Conservation (phyloP, 371 early-diverging fungal genomes). For the Lichtheimia ornata region DNA sequence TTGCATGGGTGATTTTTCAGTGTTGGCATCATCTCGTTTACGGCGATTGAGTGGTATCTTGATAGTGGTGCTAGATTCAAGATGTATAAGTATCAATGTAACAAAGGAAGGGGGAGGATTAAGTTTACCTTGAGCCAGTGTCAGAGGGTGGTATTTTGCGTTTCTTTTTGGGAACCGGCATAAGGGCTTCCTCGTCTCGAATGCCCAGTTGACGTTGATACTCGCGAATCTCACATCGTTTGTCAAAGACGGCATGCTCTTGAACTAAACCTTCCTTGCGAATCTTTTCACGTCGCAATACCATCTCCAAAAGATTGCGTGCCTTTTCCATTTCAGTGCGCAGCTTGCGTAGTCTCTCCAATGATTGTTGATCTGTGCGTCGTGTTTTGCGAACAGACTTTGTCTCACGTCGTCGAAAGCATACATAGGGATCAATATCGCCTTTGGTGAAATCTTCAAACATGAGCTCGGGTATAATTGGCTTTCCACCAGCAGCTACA, state of each 20-base stretch:
- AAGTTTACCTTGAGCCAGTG: not conserved
- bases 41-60: conserved; percentile 56
- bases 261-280: conserved; percentile 69
- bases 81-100: not conserved
- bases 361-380: conserved; percentile 83
- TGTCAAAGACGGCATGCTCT: conserved; percentile 66
- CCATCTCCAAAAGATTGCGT: conserved; percentile 76
- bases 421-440: conserved; percentile 93
- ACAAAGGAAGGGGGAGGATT: not conserved
- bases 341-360: conserved; percentile 82
- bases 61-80: conserved; percentile 47
- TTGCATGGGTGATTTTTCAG: conserved; percentile 44
- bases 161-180: conserved; percentile 39
- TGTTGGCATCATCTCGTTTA: conserved; percentile 31
- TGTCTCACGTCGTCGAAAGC: conserved; percentile 94
- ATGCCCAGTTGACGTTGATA: conserved; percentile 57
- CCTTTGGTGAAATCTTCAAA: conserved; percentile 59
- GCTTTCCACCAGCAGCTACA: conserved; percentile 43
- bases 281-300: conserved; percentile 75
- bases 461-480: conserved; percentile 68
- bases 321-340: conserved; percentile 82
- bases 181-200: conserved; percentile 53
- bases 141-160: conserved; percentile 21
- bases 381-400: conserved; percentile 86
- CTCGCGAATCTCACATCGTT: conserved; percentile 55